A percentile compares a stretch with the other conserved stretches of the same genome.
Evolutionary conservation across 1,284 basidiomycete species (phyloP).

Genomic region (Rhodotorula sp.): DNA sequence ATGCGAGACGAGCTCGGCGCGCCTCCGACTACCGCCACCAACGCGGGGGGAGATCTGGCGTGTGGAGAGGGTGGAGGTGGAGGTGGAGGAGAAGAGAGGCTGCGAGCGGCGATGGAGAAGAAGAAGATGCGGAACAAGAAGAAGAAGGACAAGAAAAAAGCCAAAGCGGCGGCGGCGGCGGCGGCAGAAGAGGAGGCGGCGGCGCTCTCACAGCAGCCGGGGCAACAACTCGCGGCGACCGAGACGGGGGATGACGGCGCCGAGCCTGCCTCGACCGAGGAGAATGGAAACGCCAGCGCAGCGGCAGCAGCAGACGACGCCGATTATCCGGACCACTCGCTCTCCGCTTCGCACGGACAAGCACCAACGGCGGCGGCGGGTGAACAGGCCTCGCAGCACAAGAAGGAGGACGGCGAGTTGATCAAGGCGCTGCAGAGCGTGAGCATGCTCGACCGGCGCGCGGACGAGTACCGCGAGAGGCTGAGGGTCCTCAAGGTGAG

Average conservation of each 20-base stretch:
- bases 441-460: slow-evolving; percentile 24
- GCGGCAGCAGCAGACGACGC: background rate
- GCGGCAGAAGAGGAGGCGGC: background rate
- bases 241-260: background rate
- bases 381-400: background rate
- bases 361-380: background rate
- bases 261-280: background rate
- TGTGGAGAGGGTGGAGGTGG: background rate
- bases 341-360: background rate
- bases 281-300: background rate
- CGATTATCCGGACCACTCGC: background rate
- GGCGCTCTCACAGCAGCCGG: background rate
- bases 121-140: slow-evolving; percentile 8
- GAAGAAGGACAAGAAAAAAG: background rate
- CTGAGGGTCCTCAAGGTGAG: slow-evolving; percentile 22
- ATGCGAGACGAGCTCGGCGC: slow-evolving; percentile 17
- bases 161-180: background rate
- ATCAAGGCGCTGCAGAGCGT: slow-evolving; percentile 31
- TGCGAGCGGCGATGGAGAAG: background rate
- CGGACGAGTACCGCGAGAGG: slow-evolving; percentile 32
- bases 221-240: background rate
- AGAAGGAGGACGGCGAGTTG: slow-evolving; percentile 28
- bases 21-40: too few species aligned
- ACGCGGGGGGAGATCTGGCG: background rate
- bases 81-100: background rate